These are phyloP conservation scores for Orbilia oligospora DNA, from an alignment of 2,329 filamentous ascomycete species.

Conservation along the genomic window DNA sequence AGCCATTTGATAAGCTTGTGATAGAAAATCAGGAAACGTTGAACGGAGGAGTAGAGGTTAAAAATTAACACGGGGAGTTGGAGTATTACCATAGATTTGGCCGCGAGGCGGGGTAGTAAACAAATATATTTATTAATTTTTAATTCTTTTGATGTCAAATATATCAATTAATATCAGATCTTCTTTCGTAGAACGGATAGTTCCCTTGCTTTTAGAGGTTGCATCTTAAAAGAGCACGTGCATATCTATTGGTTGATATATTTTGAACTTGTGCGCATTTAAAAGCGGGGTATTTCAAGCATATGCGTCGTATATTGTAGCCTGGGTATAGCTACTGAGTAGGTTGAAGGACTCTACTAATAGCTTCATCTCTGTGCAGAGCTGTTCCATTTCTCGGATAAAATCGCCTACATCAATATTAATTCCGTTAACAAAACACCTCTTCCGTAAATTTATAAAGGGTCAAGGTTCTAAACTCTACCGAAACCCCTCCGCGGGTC, in stretches of 20 bases:
- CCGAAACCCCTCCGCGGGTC: constrained; percentile 9
- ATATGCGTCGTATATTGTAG: not conserved
- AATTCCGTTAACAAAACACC: not conserved
- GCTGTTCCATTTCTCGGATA: not conserved
- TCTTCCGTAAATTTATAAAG: too few species aligned
- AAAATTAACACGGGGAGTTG: not conserved
- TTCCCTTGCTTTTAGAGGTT: too few species aligned
- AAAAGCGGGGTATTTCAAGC: not conserved
- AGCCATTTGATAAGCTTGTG: constrained; percentile 42
- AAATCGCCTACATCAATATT: constrained; percentile 1
- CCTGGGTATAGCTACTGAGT: not conserved
- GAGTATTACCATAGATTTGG: not conserved
- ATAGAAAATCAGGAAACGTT: not conserved
- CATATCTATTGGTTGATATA: too few species aligned
- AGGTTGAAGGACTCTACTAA: not conserved
- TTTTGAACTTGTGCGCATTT: too few species aligned
- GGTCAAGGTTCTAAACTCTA: not conserved
- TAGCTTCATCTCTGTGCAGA: constrained; percentile 8
- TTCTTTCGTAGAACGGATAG: too few species aligned
- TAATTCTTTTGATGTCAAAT: not conserved
- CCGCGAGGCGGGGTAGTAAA: not conserved
- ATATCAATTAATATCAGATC: too few species aligned
- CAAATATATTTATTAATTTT: not conserved
- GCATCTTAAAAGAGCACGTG: too few species aligned
- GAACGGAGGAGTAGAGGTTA: not conserved